Evolutionary conservation across 768 basidiomycete genomes (phyloP), one percentile per base, ranked within the genome.

Genomic region (Porphyrellus cyaneotinctus): DNA sequence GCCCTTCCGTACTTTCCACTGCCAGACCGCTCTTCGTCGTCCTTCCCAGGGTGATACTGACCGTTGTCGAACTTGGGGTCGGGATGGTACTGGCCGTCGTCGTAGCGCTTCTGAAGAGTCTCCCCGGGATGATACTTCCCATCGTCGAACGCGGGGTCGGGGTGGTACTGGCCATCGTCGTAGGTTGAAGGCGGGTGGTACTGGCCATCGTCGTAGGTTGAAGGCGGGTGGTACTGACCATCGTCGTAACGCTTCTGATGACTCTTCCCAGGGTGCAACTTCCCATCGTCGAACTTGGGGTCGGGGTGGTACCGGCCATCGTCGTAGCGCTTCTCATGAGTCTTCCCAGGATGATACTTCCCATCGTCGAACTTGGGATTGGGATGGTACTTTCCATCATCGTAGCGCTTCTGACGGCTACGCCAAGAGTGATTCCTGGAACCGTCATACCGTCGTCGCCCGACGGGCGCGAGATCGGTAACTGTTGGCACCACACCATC

Each of bases 121-220:
- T 36, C 43, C 32, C 18, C 44, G 4, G 31, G 44, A 32, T 35
- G 32, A 15, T 46, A 33, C 20, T 46, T 12, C 6, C 33, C 46
- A 37, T 36, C 46, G 24, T 47, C 47, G 11, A 13, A 28, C 26
- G 4, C 9, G 26, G 26, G 26, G 26, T 28, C 26, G 4, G 26
- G 26, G 26, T 28, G 26, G 10, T 62, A 47, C 47, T 43, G 9
- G 0, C 56, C 58, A 20, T 60, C 42, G 35, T 62, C 44, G n/a
- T 43, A 56, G n/a, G n/a, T n/a, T n/a, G n/a, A n/a, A n/a, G n/a
- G n/a, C n/a, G 60, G 60, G 33, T 58, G 47, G 13, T 47, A 47
- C 18, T 38, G n/a, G 1, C 47, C 36, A 38, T 47, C 47, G 13
- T 47, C 36, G 9, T 12, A 38, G 3, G 8, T 33, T 1, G 33